A percentile compares a stretch with the other conserved stretches of the same genome.
These are phyloP conservation scores for Lepiota subincarnata DNA, from an alignment of 768 basidiomycete genomes.

Conservation along the genomic window DNA sequence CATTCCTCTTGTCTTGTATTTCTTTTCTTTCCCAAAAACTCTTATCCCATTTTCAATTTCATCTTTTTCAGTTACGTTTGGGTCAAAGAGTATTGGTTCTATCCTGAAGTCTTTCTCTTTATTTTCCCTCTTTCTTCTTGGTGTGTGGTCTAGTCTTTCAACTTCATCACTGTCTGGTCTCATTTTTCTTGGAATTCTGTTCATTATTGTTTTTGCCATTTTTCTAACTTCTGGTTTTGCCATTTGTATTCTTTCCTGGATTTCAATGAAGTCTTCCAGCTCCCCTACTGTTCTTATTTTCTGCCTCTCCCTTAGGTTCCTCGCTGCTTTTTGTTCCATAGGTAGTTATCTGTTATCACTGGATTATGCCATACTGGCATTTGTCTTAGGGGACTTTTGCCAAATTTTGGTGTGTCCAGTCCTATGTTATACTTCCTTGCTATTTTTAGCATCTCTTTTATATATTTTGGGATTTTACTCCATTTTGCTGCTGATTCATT, in stretches of 20 bases:
- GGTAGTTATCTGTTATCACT: neutral
- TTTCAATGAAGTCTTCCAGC: neutral
- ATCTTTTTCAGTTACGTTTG: neutral
- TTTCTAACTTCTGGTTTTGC: neutral
- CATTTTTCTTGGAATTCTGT: neutral
- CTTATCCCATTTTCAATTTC: neutral
- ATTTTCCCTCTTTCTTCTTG: neutral
- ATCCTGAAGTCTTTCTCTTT: neutral
- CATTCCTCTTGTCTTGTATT: neutral
- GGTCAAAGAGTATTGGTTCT: neutral
- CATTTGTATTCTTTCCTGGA: too few species aligned
- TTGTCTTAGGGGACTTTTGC: too few species aligned
- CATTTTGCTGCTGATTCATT: neutral
- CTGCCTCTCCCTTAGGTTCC: neutral
- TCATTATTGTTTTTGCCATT: neutral
- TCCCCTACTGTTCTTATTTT: neutral
- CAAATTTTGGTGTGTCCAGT: neutral
- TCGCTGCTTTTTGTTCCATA: neutral
- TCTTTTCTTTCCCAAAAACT: neutral
- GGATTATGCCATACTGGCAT: neutral
- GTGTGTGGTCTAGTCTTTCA: neutral
- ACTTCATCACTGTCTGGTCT: neutral
- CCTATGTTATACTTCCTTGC: neutral
- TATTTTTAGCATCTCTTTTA: neutral
- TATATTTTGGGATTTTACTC: neutral